Evolutionary conservation across 208 protist species (phyloP).

Genomic region (Plasmodiophora brassicae): DNA sequence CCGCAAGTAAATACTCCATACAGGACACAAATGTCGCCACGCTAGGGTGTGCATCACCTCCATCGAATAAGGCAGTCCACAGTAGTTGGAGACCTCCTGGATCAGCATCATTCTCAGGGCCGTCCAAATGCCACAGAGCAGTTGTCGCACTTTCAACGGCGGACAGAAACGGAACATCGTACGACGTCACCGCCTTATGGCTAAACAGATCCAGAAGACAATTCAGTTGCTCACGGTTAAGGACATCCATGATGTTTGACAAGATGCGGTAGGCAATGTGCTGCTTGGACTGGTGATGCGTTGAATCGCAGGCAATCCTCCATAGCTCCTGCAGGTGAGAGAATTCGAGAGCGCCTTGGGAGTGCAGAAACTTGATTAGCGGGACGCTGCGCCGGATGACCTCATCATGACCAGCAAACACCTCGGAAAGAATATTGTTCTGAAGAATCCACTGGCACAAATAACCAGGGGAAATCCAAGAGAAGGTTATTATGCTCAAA

Average conservation of each 20-base stretch:
- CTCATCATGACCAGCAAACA: background rate
- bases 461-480: background rate
- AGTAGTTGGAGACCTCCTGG: too few relatives aligned
- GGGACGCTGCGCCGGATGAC: background rate
- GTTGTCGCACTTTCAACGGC: too few relatives aligned
- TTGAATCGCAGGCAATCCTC: background rate
- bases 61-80: too few relatives aligned
- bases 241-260: background rate
- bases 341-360: background rate
- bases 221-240: background rate
- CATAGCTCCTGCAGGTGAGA: background rate
- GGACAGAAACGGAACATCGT: too few relatives aligned
- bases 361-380: background rate
- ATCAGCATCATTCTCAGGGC: too few relatives aligned
- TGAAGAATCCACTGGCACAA: background rate
- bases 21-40: too few relatives aligned
- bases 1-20: too few relatives aligned
- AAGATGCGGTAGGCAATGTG: background rate
- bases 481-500: background rate
- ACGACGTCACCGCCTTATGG: too few relatives aligned
- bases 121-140: too few relatives aligned
- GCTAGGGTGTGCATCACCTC: too few relatives aligned
- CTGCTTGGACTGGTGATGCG: background rate
- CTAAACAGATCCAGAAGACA: background rate
- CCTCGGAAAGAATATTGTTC: background rate